These are phyloP conservation scores for Musa schizocarpa DNA, from an alignment of 176 grass and related monocot species.

Conservation along the genomic window DNA sequence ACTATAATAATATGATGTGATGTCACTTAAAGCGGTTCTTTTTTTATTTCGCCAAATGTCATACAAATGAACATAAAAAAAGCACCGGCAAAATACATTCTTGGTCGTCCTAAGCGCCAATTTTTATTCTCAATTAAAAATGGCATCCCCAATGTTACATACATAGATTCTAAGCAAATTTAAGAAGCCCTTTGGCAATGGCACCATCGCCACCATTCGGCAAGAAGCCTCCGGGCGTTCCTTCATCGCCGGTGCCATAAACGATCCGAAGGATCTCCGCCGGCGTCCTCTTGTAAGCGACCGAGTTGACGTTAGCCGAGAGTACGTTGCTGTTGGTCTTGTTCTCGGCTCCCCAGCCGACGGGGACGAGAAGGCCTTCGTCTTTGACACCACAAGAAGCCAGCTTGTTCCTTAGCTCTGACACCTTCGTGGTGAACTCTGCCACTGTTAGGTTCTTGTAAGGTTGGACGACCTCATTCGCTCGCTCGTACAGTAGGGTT, in stretches of 20 bases:
- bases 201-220: constrained; percentile 46
- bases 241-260: constrained; percentile 43
- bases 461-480: constrained; percentile 25
- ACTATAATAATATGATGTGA: too few relatives aligned
- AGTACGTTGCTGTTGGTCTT: constrained; percentile 50
- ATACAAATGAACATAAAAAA: too few relatives aligned
- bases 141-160: too few relatives aligned
- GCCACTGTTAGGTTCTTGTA: constrained; percentile 63
- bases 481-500: constrained; percentile 38
- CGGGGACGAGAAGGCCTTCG: constrained; percentile 61
- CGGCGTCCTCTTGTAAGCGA: constrained; percentile 49
- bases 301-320: constrained; percentile 51
- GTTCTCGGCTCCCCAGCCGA: constrained; percentile 38
- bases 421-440: constrained; percentile 50
- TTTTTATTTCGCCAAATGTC: too few relatives aligned
- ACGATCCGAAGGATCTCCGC: constrained; percentile 52
- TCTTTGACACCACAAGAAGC: constrained; percentile 60
- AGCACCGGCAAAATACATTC: too few relatives aligned
- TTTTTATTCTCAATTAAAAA: too few relatives aligned
- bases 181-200: constrained; percentile 38
- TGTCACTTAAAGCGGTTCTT: too few relatives aligned
- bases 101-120: too few relatives aligned
- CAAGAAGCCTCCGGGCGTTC: constrained; percentile 39
- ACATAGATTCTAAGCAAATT: neutral
- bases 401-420: constrained; percentile 39